Conservation (phyloP, 331 rosid genomes). For the Malus hybrid region DNA sequence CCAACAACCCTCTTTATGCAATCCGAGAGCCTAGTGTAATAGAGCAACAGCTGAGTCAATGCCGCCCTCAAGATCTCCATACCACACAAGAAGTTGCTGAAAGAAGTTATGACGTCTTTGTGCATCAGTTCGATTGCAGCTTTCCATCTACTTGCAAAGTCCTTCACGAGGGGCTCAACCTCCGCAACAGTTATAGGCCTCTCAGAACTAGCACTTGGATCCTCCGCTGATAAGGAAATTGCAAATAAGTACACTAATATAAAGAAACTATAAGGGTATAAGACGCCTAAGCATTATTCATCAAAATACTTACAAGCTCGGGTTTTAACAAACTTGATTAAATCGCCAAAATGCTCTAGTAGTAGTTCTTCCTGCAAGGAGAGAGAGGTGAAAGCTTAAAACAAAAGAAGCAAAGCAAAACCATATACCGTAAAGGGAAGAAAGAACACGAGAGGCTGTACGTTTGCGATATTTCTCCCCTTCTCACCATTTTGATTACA, state of each 20-base stretch:
- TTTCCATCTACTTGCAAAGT: constrained; percentile 94
- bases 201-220: constrained; percentile 49
- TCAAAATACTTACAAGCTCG: constrained; percentile 68
- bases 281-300: background rate
- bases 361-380: constrained; percentile 90
- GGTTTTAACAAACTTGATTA: constrained; percentile 87
- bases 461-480: background rate
- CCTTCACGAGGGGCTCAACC: constrained; percentile 97
- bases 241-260: background rate
- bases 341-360: constrained; percentile 69
- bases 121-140: constrained; percentile 97
- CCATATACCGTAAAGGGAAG: background rate
- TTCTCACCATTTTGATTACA: background rate
- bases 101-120: constrained; percentile 95
- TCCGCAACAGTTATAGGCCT: constrained; percentile 68
- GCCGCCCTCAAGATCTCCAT: constrained; percentile 98
- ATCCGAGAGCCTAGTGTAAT: constrained; percentile 88
- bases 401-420: background rate
- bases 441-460: background rate
- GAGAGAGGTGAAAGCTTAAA: background rate
- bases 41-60: constrained; percentile 80
- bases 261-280: background rate
- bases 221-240: constrained; percentile 61
- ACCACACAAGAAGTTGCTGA: constrained; percentile 94
- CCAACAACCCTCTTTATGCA: constrained; percentile 74